Percentiles rank a stretch among this genome's conserved stretches.
Evolutionary conservation across 495 filamentous ascomycete genomes (phyloP).

Genomic region (Penicillium manginii): DNA sequence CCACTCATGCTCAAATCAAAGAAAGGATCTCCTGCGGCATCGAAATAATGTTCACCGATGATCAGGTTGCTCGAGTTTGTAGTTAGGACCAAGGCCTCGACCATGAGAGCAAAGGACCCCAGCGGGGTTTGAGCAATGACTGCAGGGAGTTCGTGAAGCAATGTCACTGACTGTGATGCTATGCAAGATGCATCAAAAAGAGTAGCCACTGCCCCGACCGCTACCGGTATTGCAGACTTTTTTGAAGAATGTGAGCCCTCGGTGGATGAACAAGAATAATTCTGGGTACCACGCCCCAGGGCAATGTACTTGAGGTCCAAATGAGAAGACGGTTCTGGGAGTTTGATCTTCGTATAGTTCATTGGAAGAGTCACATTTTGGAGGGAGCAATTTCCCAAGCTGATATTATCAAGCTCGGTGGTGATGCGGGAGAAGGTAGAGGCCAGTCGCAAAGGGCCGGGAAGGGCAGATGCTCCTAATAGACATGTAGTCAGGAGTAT

Average conservation of each 20-base stretch:
- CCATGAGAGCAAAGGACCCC: conserved; percentile 36
- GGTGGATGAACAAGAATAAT: conserved; percentile 67
- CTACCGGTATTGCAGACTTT: conserved; percentile 31
- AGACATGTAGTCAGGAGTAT: neutral
- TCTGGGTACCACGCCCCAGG: conserved; percentile 75
- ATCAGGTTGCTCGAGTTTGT: conserved; percentile 38
- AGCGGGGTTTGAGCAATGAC: conserved; percentile 44
- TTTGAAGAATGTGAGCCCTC: conserved; percentile 14
- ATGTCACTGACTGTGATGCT: conserved; percentile 29
- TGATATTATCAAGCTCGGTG: conserved; percentile 25
- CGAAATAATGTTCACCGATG: conserved; percentile 72
- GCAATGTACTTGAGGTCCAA: conserved; percentile 63
- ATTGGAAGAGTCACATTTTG: conserved; percentile 23
- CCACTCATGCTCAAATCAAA: conserved; percentile 60
- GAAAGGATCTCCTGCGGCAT: conserved; percentile 49
- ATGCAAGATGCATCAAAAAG: conserved; percentile 65
- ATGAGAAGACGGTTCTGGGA: conserved; percentile 49
- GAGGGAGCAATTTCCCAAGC: conserved; percentile 36
- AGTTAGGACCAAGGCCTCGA: conserved; percentile 23
- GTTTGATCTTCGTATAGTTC: conserved; percentile 25
- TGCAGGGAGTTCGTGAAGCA: conserved; percentile 38
- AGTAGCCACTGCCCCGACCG: conserved; percentile 66
- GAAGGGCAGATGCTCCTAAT: conserved; percentile 9
- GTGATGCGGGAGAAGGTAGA: conserved; percentile 25
- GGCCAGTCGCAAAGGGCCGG: conserved; percentile 24